These are phyloP conservation scores for Sutorius australiensis DNA, from an alignment of 768 basidiomycete species.

Conservation along the genomic window DNA sequence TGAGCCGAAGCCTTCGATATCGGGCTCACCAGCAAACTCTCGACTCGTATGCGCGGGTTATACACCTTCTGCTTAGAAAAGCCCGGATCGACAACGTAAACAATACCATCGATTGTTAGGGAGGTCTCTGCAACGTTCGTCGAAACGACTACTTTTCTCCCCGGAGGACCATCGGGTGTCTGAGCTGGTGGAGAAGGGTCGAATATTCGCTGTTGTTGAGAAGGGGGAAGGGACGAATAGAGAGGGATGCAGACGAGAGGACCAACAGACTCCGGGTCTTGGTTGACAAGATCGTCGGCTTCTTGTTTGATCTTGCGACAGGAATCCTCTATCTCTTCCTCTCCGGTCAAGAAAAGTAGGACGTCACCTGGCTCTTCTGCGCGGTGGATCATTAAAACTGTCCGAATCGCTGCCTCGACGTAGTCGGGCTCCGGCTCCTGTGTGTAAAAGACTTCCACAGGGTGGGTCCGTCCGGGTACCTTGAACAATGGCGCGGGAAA, in stretches of 20 bases:
- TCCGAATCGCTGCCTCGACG: constrained; percentile 93
- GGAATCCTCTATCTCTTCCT: constrained; percentile 97
- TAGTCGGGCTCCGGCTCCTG: constrained; percentile 94
- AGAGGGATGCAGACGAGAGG: constrained; percentile 88
- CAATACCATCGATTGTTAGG: constrained; percentile 96
- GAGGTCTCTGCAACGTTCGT: constrained; percentile 99
- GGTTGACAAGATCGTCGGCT: constrained; percentile 75
- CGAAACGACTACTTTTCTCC: constrained; percentile 90
- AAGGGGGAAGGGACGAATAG: constrained; percentile 91
- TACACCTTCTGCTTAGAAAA: constrained; percentile 99
- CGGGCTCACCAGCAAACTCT: constrained; percentile 87
- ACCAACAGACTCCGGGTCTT: constrained; percentile 72
- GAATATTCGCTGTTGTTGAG: constrained; percentile 96
- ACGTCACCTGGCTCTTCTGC: constrained; percentile 93
- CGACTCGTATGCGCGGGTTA: constrained; percentile 95
- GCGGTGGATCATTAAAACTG: constrained; percentile 95
- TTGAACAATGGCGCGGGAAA: constrained; percentile 75
- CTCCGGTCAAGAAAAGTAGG: constrained; percentile 93
- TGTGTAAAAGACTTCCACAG: constrained; percentile 94
- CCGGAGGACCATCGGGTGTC: constrained; percentile 66
- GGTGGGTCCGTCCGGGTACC: constrained; percentile 90
- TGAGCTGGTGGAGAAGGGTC: constrained; percentile 74
- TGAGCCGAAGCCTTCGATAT: constrained; percentile 97
- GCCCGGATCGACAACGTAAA: constrained; percentile 98
- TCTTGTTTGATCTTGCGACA: constrained; percentile 92